Conservation (phyloP, 352 stramenopile species). For the Phytophthora palmivora region DNA sequence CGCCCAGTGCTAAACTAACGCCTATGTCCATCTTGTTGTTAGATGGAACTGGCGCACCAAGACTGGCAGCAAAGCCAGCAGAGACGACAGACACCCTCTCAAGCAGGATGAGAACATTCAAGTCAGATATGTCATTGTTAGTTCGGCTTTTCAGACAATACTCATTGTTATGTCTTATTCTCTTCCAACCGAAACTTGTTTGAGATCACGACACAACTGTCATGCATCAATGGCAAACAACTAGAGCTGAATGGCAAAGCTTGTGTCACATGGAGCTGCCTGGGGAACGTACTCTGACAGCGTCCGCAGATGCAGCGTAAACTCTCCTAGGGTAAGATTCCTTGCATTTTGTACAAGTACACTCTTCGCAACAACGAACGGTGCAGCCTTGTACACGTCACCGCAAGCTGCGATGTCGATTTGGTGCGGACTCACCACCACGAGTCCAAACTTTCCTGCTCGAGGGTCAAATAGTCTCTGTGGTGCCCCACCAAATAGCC, state of each 20-base stretch:
- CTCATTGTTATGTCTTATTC: not conserved
- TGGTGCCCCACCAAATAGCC: constrained; percentile 53
- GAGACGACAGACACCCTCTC: constrained; percentile 39
- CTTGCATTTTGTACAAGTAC: constrained; percentile 58
- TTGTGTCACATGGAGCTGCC: constrained; percentile 56
- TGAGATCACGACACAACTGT: too few relatives aligned
- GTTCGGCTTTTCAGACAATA: not conserved
- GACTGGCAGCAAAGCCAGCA: constrained; percentile 60
- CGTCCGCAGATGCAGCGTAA: constrained; percentile 59
- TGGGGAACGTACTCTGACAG: constrained; percentile 63
- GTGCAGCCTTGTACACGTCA: constrained; percentile 61
- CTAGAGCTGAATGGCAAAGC: constrained; percentile 64
- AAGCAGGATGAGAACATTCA: constrained; percentile 31
- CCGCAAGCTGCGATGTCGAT: constrained; percentile 59
- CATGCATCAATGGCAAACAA: not conserved
- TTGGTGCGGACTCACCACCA: constrained; percentile 68
- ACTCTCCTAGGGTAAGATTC: constrained; percentile 60
- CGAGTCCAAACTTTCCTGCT: constrained; percentile 59
- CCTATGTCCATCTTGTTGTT: constrained; percentile 25
- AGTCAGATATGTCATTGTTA: constrained; percentile 17
- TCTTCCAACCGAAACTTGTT: too few relatives aligned
- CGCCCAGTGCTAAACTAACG: constrained; percentile 20
- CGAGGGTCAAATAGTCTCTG: constrained; percentile 49
- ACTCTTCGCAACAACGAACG: constrained; percentile 68
- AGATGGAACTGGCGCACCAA: constrained; percentile 69